Evolutionary conservation across 1,284 basidiomycete genomes (phyloP), one percentile per base, ranked within the genome.

Genomic region (Moesziomyces antarcticus): DNA sequence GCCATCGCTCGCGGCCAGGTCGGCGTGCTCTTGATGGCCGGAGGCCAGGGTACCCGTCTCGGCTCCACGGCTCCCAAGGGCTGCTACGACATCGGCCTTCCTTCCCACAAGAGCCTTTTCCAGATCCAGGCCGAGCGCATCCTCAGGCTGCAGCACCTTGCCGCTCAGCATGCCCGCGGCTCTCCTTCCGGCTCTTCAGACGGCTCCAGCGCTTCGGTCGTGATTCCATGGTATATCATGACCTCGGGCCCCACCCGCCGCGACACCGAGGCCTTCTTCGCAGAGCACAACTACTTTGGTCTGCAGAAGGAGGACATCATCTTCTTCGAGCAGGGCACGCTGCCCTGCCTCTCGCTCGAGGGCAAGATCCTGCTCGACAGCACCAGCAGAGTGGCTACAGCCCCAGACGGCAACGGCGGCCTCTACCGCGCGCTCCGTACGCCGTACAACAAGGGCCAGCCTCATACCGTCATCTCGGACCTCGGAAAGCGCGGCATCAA

Each of bases 221-320:
- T 91, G 54, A 89, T 98, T 67, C 92, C 80, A 90, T 99, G 97
- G 97, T 99, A 97, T 87, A 90, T 99, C 82, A 99, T 99, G 97
- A 99, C 96, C 61, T 94, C 93, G 81, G 95, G 95, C 18, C 96
- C 97, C 25, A 99, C 97, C 27, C 89, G 94, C 68, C 87, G 86
- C 60, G 91, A 91, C 55, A 99, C 97, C 25, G 92, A 94, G 84
- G 86, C 87, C 44, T 99, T 92, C 87, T 98, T 99, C 86, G 86
- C 86, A 65, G 87, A 89, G 76, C 88, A 94, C 85, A 85, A 86
- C 8, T 93, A 88, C 87, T 99, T 99, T 84, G 96, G 96, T 5
- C 88, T 99, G 59, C 85, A 91, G 59, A 82, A 89, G 70, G 86
- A 89, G 70, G 91, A 97, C 81, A 91, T 99, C 65, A 87, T 97